These are phyloP conservation scores for Boletus rubroflammeus DNA, from an alignment of 768 basidiomycete genomes.

Conservation along the genomic window DNA sequence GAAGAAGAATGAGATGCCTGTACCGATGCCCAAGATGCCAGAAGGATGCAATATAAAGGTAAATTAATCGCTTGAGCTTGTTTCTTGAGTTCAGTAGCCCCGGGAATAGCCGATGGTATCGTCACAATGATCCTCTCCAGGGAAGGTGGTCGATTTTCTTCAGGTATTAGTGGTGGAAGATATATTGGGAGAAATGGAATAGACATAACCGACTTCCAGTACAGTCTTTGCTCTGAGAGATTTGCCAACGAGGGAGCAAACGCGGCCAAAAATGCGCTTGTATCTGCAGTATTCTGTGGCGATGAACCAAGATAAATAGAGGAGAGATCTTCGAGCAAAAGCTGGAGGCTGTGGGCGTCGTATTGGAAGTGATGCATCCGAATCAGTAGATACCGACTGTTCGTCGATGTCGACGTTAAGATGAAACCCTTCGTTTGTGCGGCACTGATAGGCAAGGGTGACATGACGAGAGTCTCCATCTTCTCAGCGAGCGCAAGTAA, in stretches of 20 bases:
- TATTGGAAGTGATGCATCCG: constrained; percentile 50
- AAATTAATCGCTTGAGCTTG: constrained; percentile 36
- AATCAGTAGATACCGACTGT: constrained; percentile 24
- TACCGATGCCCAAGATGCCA: constrained; percentile 43
- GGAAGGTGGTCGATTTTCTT: background rate
- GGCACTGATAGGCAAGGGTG: constrained; percentile 17
- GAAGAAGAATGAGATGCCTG: constrained; percentile 32
- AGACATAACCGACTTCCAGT: constrained; percentile 38
- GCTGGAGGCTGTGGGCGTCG: constrained; percentile 44
- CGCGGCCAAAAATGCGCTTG: constrained; percentile 28
- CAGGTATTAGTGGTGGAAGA: constrained; percentile 22
- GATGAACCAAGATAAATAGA: constrained; percentile 31
- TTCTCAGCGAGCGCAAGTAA: constrained; percentile 7
- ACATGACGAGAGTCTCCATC: constrained; percentile 24
- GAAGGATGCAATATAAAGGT: constrained; percentile 39
- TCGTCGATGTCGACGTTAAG: constrained; percentile 7
- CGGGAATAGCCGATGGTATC: constrained; percentile 41
- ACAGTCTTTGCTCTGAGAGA: constrained; percentile 23
- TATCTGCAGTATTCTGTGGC: constrained; percentile 23
- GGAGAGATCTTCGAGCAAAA: constrained; percentile 40
- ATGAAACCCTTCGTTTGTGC: constrained; percentile 24
- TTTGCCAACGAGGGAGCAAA: constrained; percentile 20
- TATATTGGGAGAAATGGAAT: constrained; percentile 22
- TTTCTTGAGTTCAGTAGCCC: constrained; percentile 43
- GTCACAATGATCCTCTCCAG: constrained; percentile 17